phyloP scores from a whole-genome alignment of 805 yeast genomes.

The Zygosaccharomyces rouxii region DNA sequence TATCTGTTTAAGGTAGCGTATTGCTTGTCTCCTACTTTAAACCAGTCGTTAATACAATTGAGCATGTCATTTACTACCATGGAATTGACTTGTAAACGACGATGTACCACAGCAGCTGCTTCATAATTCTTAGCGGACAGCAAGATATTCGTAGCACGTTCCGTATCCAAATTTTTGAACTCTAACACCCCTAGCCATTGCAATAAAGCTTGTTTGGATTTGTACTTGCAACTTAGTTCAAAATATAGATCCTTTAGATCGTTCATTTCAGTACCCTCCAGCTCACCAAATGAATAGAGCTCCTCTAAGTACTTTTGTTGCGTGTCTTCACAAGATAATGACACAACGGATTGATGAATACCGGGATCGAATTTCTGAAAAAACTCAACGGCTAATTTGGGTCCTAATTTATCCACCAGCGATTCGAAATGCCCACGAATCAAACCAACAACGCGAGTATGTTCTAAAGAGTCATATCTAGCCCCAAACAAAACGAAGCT shows the following conservation, averaged over 20 bases:
- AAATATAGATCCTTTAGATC: constrained; percentile 16
- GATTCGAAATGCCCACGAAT: constrained; percentile 17
- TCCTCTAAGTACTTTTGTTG: constrained; percentile 22
- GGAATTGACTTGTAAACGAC: constrained; percentile 15
- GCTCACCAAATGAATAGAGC: constrained; percentile 8
- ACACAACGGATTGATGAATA: constrained; percentile 19
- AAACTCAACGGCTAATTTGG: constrained; percentile 8
- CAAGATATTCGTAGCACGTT: constrained; percentile 13
- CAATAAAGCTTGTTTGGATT: constrained; percentile 9
- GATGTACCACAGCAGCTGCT: constrained; percentile 21
- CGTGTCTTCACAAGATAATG: constrained; percentile 1
- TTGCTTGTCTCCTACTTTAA: constrained; percentile 3
- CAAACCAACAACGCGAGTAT: constrained; percentile 7
- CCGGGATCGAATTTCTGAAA: constrained; percentile 19
- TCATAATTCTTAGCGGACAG: constrained; percentile 13
- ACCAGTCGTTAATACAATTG: constrained; percentile 18
- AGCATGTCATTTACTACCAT: constrained; percentile 19
- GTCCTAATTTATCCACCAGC: constrained; percentile 8
- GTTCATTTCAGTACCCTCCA: constrained; percentile 1
- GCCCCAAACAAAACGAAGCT: constrained; percentile 7
- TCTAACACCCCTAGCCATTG: constrained; percentile 18
- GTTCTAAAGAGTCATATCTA: constrained; percentile 7
- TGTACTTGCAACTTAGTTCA: constrained; percentile 17
- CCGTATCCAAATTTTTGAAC: constrained; percentile 13
- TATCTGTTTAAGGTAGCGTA: constrained; percentile 6